Base-by-base conservation (phyloP, 352 stramenopile genomes). In the Phytopythium vexans region DNA sequence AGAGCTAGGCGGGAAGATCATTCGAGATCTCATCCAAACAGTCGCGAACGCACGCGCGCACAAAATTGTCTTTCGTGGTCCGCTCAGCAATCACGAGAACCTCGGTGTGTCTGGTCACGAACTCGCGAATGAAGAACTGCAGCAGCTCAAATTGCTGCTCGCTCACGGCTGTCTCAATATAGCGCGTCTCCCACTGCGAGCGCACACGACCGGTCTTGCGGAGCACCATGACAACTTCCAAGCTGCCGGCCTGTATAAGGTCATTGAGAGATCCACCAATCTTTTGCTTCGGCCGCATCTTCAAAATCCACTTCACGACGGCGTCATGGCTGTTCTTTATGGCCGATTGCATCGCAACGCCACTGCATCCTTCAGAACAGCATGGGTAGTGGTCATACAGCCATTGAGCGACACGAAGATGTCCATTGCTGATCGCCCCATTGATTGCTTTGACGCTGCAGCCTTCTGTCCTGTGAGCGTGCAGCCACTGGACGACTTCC, bases 381-480 rank as follows among this genome's bases (percentile, higher is more conserved):
- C n/a, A n/a, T n/a, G 34, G 6, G 8, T 45, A 44, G 11, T 58
- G 47, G 7, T 41, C 40, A 16, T 64, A 45, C 6, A 64, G 44
- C 56, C 50, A 64, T n/a, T 54, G 16, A 6, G 58, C 8, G 6
- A 41, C 46, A 2, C 39, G 5, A 1, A 64, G 46, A 35, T 55
- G 50, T 0, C 50, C 56, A 15, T 58, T 31, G 7, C 10, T 37
- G 42, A 48, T 41, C 1, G 58, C 58, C 8, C 36, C 38, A 32
- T 66, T 41, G 52, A 66, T 66, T 3, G 66, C 61, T 15, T 47
- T 33, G 3, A 53, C 63, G 11, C 64, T 68, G n/a, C 64, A 72
- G 7, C 60, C 64, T 11, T 73, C 64, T 6, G 12, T 41, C 16
- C 60, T 56, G 46, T 68, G 53, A 21, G 31, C 51, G 33, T 72